Conservation (phyloP, 768 basidiomycete species). For the Trametes maxima region DNA sequence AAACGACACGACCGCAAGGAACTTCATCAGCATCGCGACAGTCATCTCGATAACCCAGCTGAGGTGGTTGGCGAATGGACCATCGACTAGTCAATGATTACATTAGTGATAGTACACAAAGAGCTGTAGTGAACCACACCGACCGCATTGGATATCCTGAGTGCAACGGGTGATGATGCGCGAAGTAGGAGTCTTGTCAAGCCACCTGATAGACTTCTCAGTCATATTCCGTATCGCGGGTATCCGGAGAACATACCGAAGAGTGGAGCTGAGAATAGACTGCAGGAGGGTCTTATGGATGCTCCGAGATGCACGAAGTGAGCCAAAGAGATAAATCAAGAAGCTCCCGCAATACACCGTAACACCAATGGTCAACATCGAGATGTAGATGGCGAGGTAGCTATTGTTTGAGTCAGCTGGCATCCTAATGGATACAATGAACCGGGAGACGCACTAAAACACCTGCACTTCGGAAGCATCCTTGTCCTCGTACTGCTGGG, state of each 20-base stretch:
- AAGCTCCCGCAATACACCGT: conserved; percentile 26
- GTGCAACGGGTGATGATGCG: conserved; percentile 70
- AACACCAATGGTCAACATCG: conserved; percentile 22
- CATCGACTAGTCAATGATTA: conserved; percentile 36
- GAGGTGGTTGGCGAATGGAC: conserved; percentile 33
- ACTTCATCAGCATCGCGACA: conserved; percentile 35
- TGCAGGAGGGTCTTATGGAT: conserved; percentile 36
- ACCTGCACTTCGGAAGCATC: conserved; percentile 35
- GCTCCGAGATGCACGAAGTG: conserved; percentile 34
- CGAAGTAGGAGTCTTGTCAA: conserved; percentile 53
- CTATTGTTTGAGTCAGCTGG: conserved; percentile 19
- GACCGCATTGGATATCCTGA: conserved; percentile 55
- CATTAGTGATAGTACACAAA: not conserved
- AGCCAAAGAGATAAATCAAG: conserved; percentile 32
- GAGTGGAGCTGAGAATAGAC: conserved; percentile 36
- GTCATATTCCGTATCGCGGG: not conserved
- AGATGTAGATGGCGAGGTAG: conserved; percentile 33
- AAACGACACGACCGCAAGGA: conserved; percentile 42
- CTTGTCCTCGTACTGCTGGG: conserved; percentile 35
- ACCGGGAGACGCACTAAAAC: conserved; percentile 30
- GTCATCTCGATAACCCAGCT: conserved; percentile 35
- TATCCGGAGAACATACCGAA: conserved; percentile 20
- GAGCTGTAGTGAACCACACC: not conserved
- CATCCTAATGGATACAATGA: too few species aligned
- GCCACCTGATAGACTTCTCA: conserved; percentile 40